Base-by-base conservation (phyloP, 2,329 filamentous ascomycete species). In the Xylariales sp. region DNA sequence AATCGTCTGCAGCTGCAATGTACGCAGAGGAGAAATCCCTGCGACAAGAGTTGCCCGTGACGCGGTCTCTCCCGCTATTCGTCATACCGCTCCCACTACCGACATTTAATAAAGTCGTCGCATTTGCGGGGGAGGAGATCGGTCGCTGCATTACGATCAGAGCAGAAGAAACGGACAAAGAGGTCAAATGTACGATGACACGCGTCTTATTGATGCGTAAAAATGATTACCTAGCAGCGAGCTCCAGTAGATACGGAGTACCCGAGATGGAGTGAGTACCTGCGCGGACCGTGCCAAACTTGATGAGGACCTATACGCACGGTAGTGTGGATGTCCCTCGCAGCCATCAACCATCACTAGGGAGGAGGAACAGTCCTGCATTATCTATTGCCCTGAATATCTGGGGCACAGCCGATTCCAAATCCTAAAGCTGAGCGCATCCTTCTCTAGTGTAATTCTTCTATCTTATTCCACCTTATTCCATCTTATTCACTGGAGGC, bases 391-490 rank as follows among this genome's bases (percentile, higher is more conserved):
- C 52, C 60, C 60, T 58, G 53, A 62, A 45, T 50, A 64, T 54
- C 57, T 45, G 41, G 55, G 53, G 56, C 52, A 64, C 48, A 46
- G 64, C 49, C 57, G 36, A 68, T 70, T 70, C 62, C 65, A 68
- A 68, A 68, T 68, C 57, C 32, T 50, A 36, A 61, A 56, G 57
- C 54, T 65, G 55, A 48, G 41, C 43, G 28, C 48, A 65, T 57
- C 52, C 55, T 57, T 53, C 32, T 54, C 46, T 50, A 23, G 23
- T 23, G 23, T 23, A 23, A 23, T 12, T 1, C 12, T 39, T 39
- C 36, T 39, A 10, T 39, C 8, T 41, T 41, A 14, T 41, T 14
- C 10, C 5, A 14, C 5, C 9, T 34, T 34, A 34, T 34, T 34
- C 8, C 8, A 8, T 34, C 32, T 34, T 52, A 52, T 56, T 36